Base-by-base conservation (phyloP, 2,329 filamentous ascomycete species). In the Fusarium neocosmosporiellum region DNA sequence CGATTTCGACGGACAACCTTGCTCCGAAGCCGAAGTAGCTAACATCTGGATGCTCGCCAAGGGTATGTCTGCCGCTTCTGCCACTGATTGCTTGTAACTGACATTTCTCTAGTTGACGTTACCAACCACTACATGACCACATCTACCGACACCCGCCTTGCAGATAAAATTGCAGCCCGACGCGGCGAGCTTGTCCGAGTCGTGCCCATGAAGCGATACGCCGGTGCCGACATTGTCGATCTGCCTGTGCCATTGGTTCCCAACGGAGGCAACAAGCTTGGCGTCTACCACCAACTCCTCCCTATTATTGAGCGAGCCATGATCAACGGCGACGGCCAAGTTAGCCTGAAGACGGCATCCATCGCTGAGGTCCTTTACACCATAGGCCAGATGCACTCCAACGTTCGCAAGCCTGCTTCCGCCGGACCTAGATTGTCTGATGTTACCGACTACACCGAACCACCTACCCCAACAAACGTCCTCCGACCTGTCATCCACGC, bases 141-240 rank as follows among this genome's bases (percentile, higher is more conserved):
- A 9, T 71, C 72, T 2, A 73, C 72, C 8, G 43, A 59, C 5
- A 69, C 62, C 1, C 37, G 65, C 10, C 53, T 65, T 13, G 33
- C 70, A 29, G 74, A 73, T 20, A 64, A 71, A 33, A 29, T 55
- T 22, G 63, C 62, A 14, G 37, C 48, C 41, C 65, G 65, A 27
- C 61, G 54, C 11, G 73, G 72, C 27, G 53, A 27, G 13, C 50
- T 33, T 39, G 54, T 69, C 31, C 68, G 72, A 41, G 65, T 73
- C 22, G 66, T 76, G 8, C 81, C 81, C 11, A 46, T 61, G 50
- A 82, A 83, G 75, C 80, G 81, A 66, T 66, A 71, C 37, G 65
- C 75, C 29, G 63, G 65, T 29, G 57, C 59, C n/a, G 48, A 80
- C 3, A 20, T 55, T 6, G 46, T 68, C 20, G 67, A 75, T 7